Conservation (phyloP, 352 stramenopile species). For the Pythium insidiosum region DNA sequence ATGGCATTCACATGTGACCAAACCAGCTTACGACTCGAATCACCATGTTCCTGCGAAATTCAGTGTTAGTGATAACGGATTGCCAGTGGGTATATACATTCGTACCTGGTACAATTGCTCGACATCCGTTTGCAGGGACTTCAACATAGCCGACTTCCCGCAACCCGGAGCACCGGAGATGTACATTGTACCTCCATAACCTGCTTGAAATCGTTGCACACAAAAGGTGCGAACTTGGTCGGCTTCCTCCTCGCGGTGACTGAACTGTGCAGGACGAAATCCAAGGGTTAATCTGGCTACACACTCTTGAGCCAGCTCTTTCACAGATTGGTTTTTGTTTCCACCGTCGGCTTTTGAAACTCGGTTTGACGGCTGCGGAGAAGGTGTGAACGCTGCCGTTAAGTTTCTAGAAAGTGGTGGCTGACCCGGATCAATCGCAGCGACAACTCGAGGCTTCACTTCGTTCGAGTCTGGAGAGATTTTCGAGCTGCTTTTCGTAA, state of each 20-base stretch:
- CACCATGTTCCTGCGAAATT: neutral
- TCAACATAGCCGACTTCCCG: conserved; percentile 70
- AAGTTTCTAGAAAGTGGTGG: conserved; percentile 8
- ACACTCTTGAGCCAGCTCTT: conserved; percentile 20
- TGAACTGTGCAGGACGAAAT: conserved; percentile 34
- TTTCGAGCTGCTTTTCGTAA: neutral
- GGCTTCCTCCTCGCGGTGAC: conserved; percentile 55
- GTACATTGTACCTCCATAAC: conserved; percentile 58
- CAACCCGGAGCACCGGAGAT: conserved; percentile 71
- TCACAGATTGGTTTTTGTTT: too few species aligned
- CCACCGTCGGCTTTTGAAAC: too few species aligned
- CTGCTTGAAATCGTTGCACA: conserved; percentile 34
- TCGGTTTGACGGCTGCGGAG: too few species aligned
- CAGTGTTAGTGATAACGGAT: conserved; percentile 11
- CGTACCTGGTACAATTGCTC: conserved; percentile 39
- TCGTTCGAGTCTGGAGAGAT: conserved; percentile 14
- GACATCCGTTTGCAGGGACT: conserved; percentile 40
- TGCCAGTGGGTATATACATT: conserved; percentile 16
- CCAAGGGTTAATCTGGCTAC: conserved; percentile 43
- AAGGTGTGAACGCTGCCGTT: conserved; percentile 41
- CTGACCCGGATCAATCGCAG: neutral
- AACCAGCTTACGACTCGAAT: conserved; percentile 25
- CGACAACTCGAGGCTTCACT: neutral
- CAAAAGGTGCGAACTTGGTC: conserved; percentile 49
- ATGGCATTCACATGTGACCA: conserved; percentile 71